phyloP scores from a whole-genome alignment of 2,329 filamentous ascomycete genomes.

The Microdochium trichocladiopsis region DNA sequence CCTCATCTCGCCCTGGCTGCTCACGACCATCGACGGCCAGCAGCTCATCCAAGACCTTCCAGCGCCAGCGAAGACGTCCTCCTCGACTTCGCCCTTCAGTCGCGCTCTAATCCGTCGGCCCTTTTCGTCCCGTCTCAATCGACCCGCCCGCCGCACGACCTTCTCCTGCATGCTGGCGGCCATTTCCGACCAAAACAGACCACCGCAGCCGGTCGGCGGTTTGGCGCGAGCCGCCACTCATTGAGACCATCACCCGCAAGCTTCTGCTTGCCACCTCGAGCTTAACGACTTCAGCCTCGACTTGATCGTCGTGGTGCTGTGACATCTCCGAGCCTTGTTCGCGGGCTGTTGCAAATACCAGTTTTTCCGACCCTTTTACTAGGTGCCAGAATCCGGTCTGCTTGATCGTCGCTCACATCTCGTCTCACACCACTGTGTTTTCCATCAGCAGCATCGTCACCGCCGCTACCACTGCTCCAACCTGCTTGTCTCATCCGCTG shows the following conservation, averaged over 20 bases:
- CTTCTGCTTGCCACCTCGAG: background rate
- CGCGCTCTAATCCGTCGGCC: constrained; percentile 1
- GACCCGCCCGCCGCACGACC: background rate
- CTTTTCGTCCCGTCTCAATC: background rate
- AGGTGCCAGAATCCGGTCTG: background rate
- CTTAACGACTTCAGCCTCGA: background rate
- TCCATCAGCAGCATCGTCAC: background rate
- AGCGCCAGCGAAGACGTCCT: background rate
- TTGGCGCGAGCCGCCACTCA: constrained; percentile 27
- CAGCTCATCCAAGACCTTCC: background rate
- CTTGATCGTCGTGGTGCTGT: constrained; percentile 1
- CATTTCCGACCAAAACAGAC: constrained; percentile 23
- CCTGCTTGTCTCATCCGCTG: background rate
- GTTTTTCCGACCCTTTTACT: constrained; percentile 1
- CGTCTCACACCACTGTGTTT: background rate
- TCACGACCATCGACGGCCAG: background rate
- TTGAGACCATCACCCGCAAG: background rate
- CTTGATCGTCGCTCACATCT: background rate
- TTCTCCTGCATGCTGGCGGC: constrained; percentile 24
- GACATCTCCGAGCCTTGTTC: background rate
- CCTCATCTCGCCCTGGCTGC: background rate
- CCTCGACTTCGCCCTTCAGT: background rate
- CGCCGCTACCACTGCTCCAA: background rate
- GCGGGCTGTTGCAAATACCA: background rate
- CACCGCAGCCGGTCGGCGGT: constrained; percentile 28